Percentiles rank a stretch among this genome's conserved stretches.
phyloP scores from a whole-genome alignment of 371 early-diverging fungal species.

The Dichotomocladium elegans region DNA sequence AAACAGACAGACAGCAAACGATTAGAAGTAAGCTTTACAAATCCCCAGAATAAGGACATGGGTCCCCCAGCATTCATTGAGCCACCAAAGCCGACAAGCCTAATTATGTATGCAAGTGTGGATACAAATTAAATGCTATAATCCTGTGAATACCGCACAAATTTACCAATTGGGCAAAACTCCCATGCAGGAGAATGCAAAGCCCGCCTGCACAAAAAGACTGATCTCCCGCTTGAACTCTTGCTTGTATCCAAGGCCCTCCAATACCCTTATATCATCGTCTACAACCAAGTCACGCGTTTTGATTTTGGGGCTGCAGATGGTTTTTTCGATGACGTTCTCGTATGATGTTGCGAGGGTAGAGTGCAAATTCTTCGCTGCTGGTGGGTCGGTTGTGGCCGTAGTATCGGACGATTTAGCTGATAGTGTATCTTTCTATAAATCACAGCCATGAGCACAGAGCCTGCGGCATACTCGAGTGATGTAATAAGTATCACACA shows the following conservation, averaged over 20 bases:
- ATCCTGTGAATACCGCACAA: neutral
- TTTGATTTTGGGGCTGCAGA: too few relatives aligned
- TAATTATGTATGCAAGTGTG: neutral
- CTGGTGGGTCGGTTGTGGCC: too few relatives aligned
- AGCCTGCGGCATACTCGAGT: too few relatives aligned
- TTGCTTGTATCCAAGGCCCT: slow-evolving; percentile 22
- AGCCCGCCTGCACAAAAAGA: slow-evolving; percentile 22
- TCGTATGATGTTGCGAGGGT: too few relatives aligned
- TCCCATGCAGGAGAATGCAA: slow-evolving; percentile 22
- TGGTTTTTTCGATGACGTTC: too few relatives aligned
- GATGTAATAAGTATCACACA: too few relatives aligned
- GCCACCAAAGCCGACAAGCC: slow-evolving; percentile 22
- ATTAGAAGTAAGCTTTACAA: neutral
- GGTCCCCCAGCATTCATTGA: slow-evolving; percentile 28
- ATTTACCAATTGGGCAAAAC: slow-evolving; percentile 23
- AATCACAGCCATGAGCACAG: too few relatives aligned
- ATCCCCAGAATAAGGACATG: slow-evolving; percentile 26
- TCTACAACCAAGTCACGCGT: too few relatives aligned
- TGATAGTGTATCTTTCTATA: too few relatives aligned
- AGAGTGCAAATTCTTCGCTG: too few relatives aligned
- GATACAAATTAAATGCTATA: slow-evolving; percentile 1
- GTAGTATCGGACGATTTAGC: too few relatives aligned
- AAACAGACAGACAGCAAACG: neutral
- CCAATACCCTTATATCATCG: slow-evolving; percentile 15
- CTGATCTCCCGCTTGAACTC: slow-evolving; percentile 19